phyloP scores from a whole-genome alignment of 371 early-diverging fungal species.

The Mucor lusitanicus region DNA sequence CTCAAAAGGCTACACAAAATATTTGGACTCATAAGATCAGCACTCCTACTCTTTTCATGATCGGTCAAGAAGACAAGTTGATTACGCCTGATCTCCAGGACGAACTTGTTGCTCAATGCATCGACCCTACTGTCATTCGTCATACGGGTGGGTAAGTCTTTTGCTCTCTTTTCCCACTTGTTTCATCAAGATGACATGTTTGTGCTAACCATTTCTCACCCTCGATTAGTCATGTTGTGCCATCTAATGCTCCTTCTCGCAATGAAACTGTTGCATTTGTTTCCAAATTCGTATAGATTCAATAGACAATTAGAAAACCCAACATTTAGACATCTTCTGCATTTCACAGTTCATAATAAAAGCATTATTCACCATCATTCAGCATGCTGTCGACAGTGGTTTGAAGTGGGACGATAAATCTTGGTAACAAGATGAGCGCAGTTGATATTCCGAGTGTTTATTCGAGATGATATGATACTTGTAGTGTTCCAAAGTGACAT shows the following conservation, averaged over 20 bases:
- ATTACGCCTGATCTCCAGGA: slow-evolving; percentile 50
- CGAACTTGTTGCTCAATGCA: slow-evolving; percentile 42
- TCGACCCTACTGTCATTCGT: slow-evolving; percentile 30
- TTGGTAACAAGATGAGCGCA: not conserved
- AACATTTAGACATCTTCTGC: not conserved
- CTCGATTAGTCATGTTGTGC: slow-evolving; percentile 61
- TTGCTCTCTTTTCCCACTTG: not conserved
- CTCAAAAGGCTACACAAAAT: slow-evolving; percentile 34
- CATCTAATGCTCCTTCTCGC: slow-evolving; percentile 65
- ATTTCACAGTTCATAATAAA: not conserved
- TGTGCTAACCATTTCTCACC: too few relatives aligned
- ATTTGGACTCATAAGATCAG: slow-evolving; percentile 46
- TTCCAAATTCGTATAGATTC: slow-evolving; percentile 30
- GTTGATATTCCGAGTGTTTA: not conserved
- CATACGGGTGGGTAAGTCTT: slow-evolving; percentile 58
- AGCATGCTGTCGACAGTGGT: not conserved
- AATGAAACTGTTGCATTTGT: slow-evolving; percentile 63
- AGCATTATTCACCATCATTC: not conserved
- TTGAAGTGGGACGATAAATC: not conserved
- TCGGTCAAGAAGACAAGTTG: slow-evolving; percentile 62
- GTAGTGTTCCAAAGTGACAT: slow-evolving; percentile 1
- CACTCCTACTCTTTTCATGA: slow-evolving; percentile 68
- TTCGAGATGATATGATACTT: not conserved
- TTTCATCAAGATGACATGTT: not conserved
- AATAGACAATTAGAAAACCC: not conserved